Percentiles rank a stretch among this genome's conserved stretches.
These are phyloP conservation scores for Naganishia albida DNA, from an alignment of 1,284 basidiomycete species.

Conservation along the genomic window DNA sequence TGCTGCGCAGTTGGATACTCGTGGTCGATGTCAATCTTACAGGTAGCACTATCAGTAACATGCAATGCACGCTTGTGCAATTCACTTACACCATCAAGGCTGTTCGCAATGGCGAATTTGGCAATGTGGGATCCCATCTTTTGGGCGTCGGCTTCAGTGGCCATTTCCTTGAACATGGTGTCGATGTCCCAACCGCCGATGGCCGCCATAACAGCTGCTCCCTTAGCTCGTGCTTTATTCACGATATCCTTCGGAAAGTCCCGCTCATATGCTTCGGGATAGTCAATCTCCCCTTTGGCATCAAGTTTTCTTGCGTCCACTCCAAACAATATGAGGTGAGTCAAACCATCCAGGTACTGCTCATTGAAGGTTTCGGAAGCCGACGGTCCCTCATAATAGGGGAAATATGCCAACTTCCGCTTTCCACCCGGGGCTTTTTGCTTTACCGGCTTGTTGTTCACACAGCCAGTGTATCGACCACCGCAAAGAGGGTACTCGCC, in stretches of 20 bases:
- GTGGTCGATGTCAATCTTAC: slow-evolving; percentile 17
- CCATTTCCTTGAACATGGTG: neutral
- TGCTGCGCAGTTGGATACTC: neutral
- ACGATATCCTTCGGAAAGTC: neutral
- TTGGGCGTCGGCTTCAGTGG: neutral
- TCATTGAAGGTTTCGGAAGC: neutral
- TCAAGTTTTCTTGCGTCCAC: neutral
- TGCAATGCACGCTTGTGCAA: no score
- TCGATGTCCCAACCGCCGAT: slow-evolving; percentile 19
- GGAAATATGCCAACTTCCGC: no score
- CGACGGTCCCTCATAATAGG: no score
- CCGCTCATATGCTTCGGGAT: neutral
- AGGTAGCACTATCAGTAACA: neutral
- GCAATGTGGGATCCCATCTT: slow-evolving; percentile 1
- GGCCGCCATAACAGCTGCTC: neutral
- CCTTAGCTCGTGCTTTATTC: neutral
- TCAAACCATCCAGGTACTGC: neutral
- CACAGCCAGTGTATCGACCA: no score
- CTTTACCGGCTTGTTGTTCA: no score
- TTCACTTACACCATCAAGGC: slow-evolving; percentile 2
- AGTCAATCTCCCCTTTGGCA: neutral
- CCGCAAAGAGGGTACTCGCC: no score
- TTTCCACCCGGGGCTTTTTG: no score
- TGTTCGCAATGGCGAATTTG: neutral
- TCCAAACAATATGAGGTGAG: slow-evolving; percentile 12